phyloP scores from a whole-genome alignment of 371 early-diverging fungal species.

The Mucor indicus region DNA sequence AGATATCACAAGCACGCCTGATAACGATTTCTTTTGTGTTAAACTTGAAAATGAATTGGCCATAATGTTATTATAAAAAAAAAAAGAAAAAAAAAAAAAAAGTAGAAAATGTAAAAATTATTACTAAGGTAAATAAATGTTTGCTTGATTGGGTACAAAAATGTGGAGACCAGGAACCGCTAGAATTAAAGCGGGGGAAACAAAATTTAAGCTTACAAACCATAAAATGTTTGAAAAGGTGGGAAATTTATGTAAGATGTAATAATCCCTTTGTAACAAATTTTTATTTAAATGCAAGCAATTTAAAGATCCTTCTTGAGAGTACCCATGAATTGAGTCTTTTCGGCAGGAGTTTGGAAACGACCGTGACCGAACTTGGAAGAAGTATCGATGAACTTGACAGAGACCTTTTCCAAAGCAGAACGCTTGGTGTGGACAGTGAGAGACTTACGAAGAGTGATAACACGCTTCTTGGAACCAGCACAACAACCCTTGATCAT shows the following conservation, averaged over 20 bases:
- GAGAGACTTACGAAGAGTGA: conserved; percentile 98
- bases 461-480: conserved; percentile 97
- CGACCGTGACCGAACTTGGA: conserved; percentile 99
- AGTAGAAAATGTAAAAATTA: not conserved
- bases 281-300: not conserved
- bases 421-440: conserved; percentile 92
- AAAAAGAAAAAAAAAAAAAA: conserved; percentile 5
- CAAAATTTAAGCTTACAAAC: too few species aligned
- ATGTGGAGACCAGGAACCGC: not conserved
- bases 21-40: conserved; percentile 28
- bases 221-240: too few species aligned
- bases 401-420: conserved; percentile 93
- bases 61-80: conserved; percentile 15
- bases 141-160: conserved; percentile 1
- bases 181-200: too few species aligned
- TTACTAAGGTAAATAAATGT: not conserved
- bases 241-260: too few species aligned
- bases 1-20: conserved; percentile 32
- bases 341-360: conserved; percentile 99
- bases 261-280: too few species aligned
- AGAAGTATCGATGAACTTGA: conserved; percentile 99
- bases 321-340: conserved; percentile 94
- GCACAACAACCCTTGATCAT: conserved; percentile 99
- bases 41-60: conserved; percentile 33
- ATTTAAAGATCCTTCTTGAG: conserved; percentile 81